Conservation (phyloP, 2,329 filamentous ascomycete species). For the Aureobasidium sp. region DNA sequence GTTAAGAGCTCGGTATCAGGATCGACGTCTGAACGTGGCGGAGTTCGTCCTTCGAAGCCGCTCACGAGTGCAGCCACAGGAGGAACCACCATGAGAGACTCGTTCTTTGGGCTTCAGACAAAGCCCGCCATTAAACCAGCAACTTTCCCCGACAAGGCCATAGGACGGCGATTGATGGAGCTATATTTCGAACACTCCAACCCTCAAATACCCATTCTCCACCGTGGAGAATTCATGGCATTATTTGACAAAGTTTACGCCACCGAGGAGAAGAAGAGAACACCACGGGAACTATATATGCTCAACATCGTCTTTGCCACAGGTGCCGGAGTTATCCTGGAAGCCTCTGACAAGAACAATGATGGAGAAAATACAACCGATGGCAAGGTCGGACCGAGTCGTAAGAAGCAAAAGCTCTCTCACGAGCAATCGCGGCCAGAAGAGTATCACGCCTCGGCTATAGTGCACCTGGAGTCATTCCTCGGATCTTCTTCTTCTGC, state of each 20-base stretch:
- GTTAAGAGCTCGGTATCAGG: slow-evolving; percentile 67
- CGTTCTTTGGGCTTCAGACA: slow-evolving; percentile 93
- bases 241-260: slow-evolving; percentile 79
- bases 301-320: slow-evolving; percentile 97
- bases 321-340: slow-evolving; percentile 85
- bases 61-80: slow-evolving; percentile 44
- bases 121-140: slow-evolving; percentile 82
- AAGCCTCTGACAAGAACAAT: slow-evolving; percentile 30
- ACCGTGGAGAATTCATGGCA: slow-evolving; percentile 81
- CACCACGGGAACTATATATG: slow-evolving; percentile 80
- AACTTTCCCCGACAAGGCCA: slow-evolving; percentile 69
- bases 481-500: slow-evolving; percentile 56
- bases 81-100: slow-evolving; percentile 83
- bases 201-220: slow-evolving; percentile 88
- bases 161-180: slow-evolving; percentile 65
- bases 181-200: slow-evolving; percentile 96
- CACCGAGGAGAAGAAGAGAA: slow-evolving; percentile 57
- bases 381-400: slow-evolving; percentile 24
- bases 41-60: slow-evolving; percentile 53
- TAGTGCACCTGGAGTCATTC: slow-evolving; percentile 83
- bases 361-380: slow-evolving; percentile 24
- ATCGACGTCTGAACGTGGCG: slow-evolving; percentile 56
- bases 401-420: slow-evolving; percentile 48
- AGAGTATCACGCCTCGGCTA: slow-evolving; percentile 92
- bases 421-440: slow-evolving; percentile 65